A percentile compares a stretch with the other conserved stretches of the same genome.
phyloP scores from a whole-genome alignment of 495 filamentous ascomycete species.

The Neurospora sp. region DNA sequence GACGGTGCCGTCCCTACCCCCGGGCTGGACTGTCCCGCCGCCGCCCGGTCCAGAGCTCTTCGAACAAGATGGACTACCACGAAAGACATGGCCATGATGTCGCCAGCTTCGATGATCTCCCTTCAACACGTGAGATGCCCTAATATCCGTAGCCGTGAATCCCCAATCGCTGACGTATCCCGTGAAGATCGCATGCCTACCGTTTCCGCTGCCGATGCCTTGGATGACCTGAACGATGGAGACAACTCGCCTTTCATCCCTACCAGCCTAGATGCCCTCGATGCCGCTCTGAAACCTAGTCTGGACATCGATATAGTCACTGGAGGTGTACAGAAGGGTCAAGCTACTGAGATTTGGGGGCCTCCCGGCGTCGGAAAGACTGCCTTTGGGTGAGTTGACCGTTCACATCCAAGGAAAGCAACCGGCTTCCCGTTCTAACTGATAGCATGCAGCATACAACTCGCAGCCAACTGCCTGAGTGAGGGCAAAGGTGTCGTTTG shows the following conservation, averaged over 20 bases:
- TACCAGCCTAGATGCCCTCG: conserved; percentile 57
- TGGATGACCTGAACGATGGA: conserved; percentile 47
- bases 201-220: conserved; percentile 75
- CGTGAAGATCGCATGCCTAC: conserved; percentile 69
- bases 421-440: background rate
- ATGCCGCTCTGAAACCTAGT: conserved; percentile 25
- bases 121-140: conserved; percentile 23
- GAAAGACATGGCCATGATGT: conserved; percentile 35
- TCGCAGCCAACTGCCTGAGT: conserved; percentile 52
- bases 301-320: conserved; percentile 6
- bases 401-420: background rate
- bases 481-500: conserved; percentile 62
- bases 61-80: conserved; percentile 29
- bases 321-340: conserved; percentile 60
- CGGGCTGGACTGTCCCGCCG: background rate
- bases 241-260: conserved; percentile 43
- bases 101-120: conserved; percentile 34
- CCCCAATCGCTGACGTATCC: conserved; percentile 8
- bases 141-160: background rate
- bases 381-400: conserved; percentile 52
- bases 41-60: background rate
- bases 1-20: background rate
- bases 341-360: conserved; percentile 82
- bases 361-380: conserved; percentile 87
- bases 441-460: conserved; percentile 47